Evolutionary conservation across 306 rosid genomes (phyloP).

Genomic region (Lathyrus tuberosus): DNA sequence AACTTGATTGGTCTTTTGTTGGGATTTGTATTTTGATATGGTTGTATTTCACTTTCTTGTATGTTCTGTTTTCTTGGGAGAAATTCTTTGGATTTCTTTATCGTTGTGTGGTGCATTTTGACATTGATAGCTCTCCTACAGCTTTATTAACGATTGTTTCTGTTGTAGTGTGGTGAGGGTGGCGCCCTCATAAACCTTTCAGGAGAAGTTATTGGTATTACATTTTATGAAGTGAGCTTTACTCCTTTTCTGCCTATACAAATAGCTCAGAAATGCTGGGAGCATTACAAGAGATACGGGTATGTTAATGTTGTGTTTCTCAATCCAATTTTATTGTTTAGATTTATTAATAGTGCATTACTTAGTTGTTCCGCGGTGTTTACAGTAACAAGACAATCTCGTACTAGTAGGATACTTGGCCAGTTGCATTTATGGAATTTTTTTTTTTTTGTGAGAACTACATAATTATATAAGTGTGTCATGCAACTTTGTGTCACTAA

Average conservation of each 20-base stretch:
- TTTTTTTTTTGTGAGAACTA: too few species aligned
- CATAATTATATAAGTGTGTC: too few species aligned
- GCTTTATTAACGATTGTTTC: not conserved
- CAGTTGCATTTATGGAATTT: too few species aligned
- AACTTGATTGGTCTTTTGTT: too few species aligned
- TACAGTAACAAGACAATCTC: too few species aligned
- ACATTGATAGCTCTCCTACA: not conserved
- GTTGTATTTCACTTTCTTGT: constrained; percentile 14
- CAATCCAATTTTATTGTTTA: constrained; percentile 1
- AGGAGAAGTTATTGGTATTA: not conserved
- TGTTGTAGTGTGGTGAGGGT: constrained; percentile 27
- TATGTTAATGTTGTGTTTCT: constrained; percentile 5
- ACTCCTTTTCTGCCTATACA: too few species aligned
- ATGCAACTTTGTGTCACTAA: not conserved
- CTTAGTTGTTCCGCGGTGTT: too few species aligned
- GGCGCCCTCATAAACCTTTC: not conserved
- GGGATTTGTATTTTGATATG: not conserved
- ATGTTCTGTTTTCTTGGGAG: not conserved
- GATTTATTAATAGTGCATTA: not conserved
- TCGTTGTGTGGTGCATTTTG: not conserved
- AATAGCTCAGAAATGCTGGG: constrained; percentile 12
- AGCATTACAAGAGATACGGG: constrained; percentile 7
- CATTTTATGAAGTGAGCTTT: not conserved
- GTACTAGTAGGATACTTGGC: too few species aligned
- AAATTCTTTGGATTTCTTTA: not conserved